A percentile compares a stretch with the other conserved stretches of the same genome.
These are phyloP conservation scores for Schizosaccharomyces cryophilus DNA, from an alignment of 805 yeast species.

Conservation along the genomic window DNA sequence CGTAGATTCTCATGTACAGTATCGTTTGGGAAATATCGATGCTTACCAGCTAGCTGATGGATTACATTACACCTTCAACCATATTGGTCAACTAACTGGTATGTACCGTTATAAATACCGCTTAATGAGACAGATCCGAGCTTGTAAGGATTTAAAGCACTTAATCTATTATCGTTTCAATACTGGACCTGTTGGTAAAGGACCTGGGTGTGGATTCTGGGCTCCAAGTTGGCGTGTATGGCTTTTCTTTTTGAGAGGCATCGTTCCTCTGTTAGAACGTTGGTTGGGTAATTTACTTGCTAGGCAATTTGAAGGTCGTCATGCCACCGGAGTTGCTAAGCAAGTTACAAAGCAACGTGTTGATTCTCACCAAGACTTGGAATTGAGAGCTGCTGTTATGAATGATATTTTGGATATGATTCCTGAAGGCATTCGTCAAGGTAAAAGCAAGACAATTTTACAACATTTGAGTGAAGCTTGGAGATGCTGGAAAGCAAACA, in stretches of 20 bases:
- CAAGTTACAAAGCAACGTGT: conserved; percentile 87
- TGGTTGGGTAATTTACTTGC: conserved; percentile 84
- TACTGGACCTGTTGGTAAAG: conserved; percentile 56
- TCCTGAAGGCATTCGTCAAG: conserved; percentile 78
- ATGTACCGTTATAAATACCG: conserved; percentile 88
- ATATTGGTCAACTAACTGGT: conserved; percentile 88
- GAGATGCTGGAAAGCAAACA: conserved; percentile 98
- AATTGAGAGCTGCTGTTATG: conserved; percentile 79
- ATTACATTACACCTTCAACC: conserved; percentile 67
- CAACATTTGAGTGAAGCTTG: conserved; percentile 96
- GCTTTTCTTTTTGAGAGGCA: conserved; percentile 78
- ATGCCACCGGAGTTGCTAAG: conserved; percentile 58
- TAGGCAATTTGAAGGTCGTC: conserved; percentile 89
- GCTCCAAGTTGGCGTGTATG: conserved; percentile 97
- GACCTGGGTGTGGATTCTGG: conserved; percentile 98
- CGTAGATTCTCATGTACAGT: conserved; percentile 87
- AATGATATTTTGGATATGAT: conserved; percentile 92
- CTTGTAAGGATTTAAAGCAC: conserved; percentile 87
- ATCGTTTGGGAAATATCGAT: conserved; percentile 69
- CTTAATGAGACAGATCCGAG: conserved; percentile 93
- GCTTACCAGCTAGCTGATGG: conserved; percentile 92
- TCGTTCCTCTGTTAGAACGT: conserved; percentile 70
- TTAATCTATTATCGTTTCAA: conserved; percentile 71
- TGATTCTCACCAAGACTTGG: conserved; percentile 84
- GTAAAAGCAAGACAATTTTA: conserved; percentile 59